Evolutionary conservation across 179 eudicot species (phyloP).

Genomic region (Vitellaria paradoxa): DNA sequence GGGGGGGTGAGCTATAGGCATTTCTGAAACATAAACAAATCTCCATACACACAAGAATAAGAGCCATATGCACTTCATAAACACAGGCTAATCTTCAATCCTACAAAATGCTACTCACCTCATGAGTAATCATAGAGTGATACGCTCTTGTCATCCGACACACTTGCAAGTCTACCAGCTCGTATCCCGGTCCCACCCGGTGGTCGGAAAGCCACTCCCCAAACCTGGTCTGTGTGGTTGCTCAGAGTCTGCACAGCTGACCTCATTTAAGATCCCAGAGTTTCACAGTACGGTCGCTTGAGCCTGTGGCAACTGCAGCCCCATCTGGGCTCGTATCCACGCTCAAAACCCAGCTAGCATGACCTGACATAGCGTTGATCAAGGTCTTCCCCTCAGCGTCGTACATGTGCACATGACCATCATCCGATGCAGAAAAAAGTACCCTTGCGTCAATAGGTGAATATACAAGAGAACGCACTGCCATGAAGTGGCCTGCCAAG

Average conservation of each 20-base stretch:
- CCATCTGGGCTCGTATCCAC: conserved; percentile 89
- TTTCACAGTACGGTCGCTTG: conserved; percentile 81
- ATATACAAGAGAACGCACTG: conserved; percentile 74
- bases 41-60: too few relatives aligned
- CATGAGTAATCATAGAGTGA: conserved; percentile 79
- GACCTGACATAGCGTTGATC: conserved; percentile 82
- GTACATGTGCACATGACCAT: conserved; percentile 75
- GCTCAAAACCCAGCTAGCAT: conserved; percentile 89
- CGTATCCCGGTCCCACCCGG: conserved; percentile 53
- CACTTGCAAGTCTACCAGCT: conserved; percentile 77
- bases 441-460: conserved; percentile 65
- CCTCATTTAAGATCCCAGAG: conserved; percentile 93
- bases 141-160: conserved; percentile 87
- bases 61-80: neutral
- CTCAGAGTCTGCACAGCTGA: conserved; percentile 80
- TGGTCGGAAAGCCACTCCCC: conserved; percentile 90
- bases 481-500: conserved; percentile 92
- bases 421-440: conserved; percentile 87
- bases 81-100: neutral
- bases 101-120: conserved; percentile 1
- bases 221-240: conserved; percentile 83
- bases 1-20: too few relatives aligned
- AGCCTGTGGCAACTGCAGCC: conserved; percentile 77
- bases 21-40: too few relatives aligned
- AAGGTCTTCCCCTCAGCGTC: conserved; percentile 86